These are phyloP conservation scores for Cornus controversa DNA, from an alignment of 148 eudicot species.

Conservation along the genomic window DNA sequence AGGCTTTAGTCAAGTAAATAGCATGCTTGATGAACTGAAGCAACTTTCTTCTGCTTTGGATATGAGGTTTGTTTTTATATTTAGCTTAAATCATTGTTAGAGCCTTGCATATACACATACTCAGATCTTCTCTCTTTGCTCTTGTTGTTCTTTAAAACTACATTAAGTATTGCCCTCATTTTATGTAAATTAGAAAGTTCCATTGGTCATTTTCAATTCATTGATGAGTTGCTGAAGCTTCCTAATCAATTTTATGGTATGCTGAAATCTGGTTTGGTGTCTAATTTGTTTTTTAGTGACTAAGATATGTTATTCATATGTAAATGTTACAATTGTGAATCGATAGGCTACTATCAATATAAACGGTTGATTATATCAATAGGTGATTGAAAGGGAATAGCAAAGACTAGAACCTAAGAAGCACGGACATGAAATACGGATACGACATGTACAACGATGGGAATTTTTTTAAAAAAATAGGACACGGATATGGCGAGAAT, in stretches of 20 bases:
- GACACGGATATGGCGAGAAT: too few species aligned
- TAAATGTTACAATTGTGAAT: too few species aligned
- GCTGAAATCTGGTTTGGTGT: not conserved
- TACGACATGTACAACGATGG: too few species aligned
- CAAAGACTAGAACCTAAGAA: too few species aligned
- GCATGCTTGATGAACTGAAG: slow-evolving; percentile 23
- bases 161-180: not conserved
- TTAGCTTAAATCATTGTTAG: not conserved
- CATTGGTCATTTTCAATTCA: not conserved
- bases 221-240: not conserved
- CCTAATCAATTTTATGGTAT: too few species aligned
- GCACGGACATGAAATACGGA: too few species aligned
- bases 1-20: slow-evolving; percentile 3
- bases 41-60: slow-evolving; percentile 22
- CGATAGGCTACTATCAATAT: too few species aligned
- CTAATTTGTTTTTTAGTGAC: slow-evolving; percentile 9
- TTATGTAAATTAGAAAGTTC: not conserved
- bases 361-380: too few species aligned
- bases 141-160: not conserved
- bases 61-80: slow-evolving; percentile 12
- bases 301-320: not conserved
- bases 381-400: too few species aligned
- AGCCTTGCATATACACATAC: not conserved
- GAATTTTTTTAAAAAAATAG: too few species aligned
- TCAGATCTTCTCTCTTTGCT: not conserved